These are phyloP conservation scores for Silene noctiflora DNA, from an alignment of 179 eudicot genomes.

Conservation along the genomic window DNA sequence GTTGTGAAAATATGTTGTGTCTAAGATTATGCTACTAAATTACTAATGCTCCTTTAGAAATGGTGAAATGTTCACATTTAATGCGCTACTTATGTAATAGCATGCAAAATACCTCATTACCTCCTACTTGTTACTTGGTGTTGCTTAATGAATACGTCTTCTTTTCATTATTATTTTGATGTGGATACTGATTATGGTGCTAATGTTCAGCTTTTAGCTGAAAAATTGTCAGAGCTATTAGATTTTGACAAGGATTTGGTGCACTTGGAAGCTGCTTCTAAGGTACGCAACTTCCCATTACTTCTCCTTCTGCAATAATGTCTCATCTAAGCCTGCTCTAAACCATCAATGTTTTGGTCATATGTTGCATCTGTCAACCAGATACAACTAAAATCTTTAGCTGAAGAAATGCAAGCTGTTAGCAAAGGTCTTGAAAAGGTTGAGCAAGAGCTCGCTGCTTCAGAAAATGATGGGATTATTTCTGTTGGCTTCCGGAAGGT, in stretches of 20 bases:
- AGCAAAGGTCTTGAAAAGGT: conserved; percentile 99
- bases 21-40: no score
- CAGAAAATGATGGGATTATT: conserved; percentile 84
- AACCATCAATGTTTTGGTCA: conserved; percentile 9
- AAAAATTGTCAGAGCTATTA: conserved; percentile 82
- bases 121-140: neutral
- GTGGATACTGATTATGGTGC: conserved; percentile 18
- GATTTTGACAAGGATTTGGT: conserved; percentile 88
- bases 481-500: conserved; percentile 89
- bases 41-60: neutral
- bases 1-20: no score
- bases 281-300: conserved; percentile 46
- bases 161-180: neutral
- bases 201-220: conserved; percentile 67
- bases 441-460: conserved; percentile 93
- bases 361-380: conserved; percentile 24
- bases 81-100: neutral
- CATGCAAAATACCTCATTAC: neutral
- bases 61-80: neutral
- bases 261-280: conserved; percentile 92
- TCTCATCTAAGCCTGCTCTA: neutral
- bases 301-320: neutral
- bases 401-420: conserved; percentile 99
- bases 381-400: conserved; percentile 90
- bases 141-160: neutral